These are phyloP conservation scores for Fusarium citri DNA, from an alignment of 2,329 filamentous ascomycete species.

Conservation along the genomic window DNA sequence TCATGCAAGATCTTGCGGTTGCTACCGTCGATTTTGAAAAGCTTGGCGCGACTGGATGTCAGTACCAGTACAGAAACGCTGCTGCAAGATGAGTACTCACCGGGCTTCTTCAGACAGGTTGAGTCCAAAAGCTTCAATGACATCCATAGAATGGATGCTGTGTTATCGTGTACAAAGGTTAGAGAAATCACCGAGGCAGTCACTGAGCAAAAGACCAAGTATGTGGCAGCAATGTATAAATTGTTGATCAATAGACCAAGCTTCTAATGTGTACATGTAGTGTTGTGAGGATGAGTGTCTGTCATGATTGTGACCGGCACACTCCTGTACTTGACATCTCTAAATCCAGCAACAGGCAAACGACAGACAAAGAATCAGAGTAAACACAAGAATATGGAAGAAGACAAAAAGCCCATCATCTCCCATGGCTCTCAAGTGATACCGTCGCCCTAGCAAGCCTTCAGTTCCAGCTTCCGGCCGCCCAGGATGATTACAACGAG, in stretches of 20 bases:
- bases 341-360: constrained; percentile 45
- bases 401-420: constrained; percentile 21
- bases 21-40: constrained; percentile 13
- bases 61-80: background rate
- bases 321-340: constrained; percentile 45
- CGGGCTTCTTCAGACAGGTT: background rate
- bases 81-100: background rate
- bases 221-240: constrained; percentile 44
- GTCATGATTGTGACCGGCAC: constrained; percentile 51
- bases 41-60: constrained; percentile 5
- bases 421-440: constrained; percentile 46
- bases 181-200: background rate
- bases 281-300: constrained; percentile 44
- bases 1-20: constrained; percentile 19
- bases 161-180: background rate
- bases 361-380: constrained; percentile 51
- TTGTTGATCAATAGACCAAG: constrained; percentile 41
- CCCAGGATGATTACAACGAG: constrained; percentile 63
- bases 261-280: constrained; percentile 43
- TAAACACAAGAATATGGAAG: constrained; percentile 54
- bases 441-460: constrained; percentile 48
- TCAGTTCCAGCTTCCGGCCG: constrained; percentile 53
- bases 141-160: background rate
- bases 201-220: background rate
- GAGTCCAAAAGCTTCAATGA: background rate